phyloP scores from a whole-genome alignment of 345 rosid genomes.

The Physaria fendleri region DNA sequence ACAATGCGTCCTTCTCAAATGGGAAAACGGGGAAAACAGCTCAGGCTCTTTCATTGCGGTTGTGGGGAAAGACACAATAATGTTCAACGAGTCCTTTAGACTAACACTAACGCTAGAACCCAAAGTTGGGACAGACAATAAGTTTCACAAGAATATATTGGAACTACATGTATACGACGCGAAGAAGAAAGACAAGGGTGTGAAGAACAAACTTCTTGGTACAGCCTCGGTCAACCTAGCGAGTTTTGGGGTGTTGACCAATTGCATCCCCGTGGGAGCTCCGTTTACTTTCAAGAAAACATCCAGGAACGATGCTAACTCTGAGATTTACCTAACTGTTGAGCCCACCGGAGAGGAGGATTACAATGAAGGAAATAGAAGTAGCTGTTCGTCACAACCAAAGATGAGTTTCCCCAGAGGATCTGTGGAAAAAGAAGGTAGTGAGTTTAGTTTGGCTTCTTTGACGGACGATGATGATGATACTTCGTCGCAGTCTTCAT shows the following conservation, averaged over 20 bases:
- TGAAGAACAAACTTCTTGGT: conserved; percentile 74
- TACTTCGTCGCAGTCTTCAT: conserved; percentile 49
- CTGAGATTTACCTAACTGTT: conserved; percentile 54
- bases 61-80: conserved; percentile 54
- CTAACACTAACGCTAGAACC: conserved; percentile 43
- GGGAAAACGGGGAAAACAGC: conserved; percentile 65
- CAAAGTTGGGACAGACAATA: conserved; percentile 43
- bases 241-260: conserved; percentile 57
- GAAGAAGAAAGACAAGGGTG: conserved; percentile 47
- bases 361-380: conserved; percentile 47
- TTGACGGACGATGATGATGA: conserved; percentile 74
- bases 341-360: conserved; percentile 57
- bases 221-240: conserved; percentile 72
- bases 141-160: conserved; percentile 63
- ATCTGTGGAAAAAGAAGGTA: conserved; percentile 45
- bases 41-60: conserved; percentile 54
- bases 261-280: conserved; percentile 37
- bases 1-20: conserved; percentile 60
- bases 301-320: conserved; percentile 40
- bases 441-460: conserved; percentile 50
- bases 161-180: conserved; percentile 67
- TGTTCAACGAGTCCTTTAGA: conserved; percentile 55
- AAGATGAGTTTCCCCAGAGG: conserved; percentile 23
- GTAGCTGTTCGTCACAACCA: conserved; percentile 52
- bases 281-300: conserved; percentile 59